Base-by-base conservation (phyloP, 768 basidiomycete species). In the Calvatia gigantea region DNA sequence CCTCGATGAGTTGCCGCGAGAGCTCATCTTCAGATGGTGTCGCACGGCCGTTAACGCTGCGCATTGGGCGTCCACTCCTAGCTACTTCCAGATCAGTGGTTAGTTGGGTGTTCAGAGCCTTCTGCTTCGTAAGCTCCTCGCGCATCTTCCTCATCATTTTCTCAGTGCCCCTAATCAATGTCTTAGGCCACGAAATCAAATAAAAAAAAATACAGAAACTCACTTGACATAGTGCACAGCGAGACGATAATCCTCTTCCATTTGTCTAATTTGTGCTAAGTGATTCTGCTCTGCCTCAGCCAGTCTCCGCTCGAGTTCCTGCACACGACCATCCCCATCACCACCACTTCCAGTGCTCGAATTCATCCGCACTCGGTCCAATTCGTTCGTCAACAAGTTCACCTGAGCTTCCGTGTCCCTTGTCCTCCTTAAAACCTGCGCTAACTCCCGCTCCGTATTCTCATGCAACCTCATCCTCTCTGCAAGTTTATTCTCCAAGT, bases 201-300 rank as follows among this genome's bases (percentile, higher is more conserved):
- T 8, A 21, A 2, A 42, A 1, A 21, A 8, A 21, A 9, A 23
- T 4, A 23, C 3, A 42, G 25, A 12, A 60, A 73, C 87, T 75
- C 69, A 92, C 91, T 98, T 98, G 63, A 98, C 94, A 72, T 97
- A 98, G 67, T 94, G 90, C 53, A 98, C 95, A 12, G 97, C 96
- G 49, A 95, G 84, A 65, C 94, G 90, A 70, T 99, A 98, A 65
- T 98, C 96, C 44, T 90, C 85, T 71, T 98, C 95, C 71, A 98
- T 84, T 67, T 94, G 90, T 62, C 86, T 83, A 73, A 95, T 81
- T 54, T 89, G 84, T 21, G 82, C 76, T 70, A 89, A 89, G 70
- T 93, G 91, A 59, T 75, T 79, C 56, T 81, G 78, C 67, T 94
- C 92, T 27, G 85, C 84, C 67, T 92, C 90, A 49, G 85, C 86